Evolutionary conservation across 371 early-diverging fungal species (phyloP), one percentile per base, ranked within the genome.

Genomic region (Haplosporangium sp.): DNA sequence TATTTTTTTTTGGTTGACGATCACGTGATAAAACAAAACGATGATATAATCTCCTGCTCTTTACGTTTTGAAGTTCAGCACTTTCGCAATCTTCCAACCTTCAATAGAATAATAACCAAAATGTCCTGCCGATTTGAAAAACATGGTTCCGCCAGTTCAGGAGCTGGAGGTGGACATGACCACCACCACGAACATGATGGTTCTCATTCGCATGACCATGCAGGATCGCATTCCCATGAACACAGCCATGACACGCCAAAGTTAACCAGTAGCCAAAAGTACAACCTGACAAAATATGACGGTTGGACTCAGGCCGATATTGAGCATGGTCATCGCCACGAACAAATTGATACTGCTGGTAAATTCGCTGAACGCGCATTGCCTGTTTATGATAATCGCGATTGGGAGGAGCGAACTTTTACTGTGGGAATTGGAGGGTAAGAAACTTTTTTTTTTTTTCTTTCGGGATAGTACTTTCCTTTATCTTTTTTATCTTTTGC

Each of bases 401-500:
- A 96, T 83, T 97, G 95, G 95, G 86, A 85, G 11, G 97, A 97
- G 84, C 89, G 98, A 37, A 92, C 96, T 0, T 97, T 96, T 79
- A 97, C 98, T 48, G 92, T 97, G 39, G 97, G 97, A 63, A 96
- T 97, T 84, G 97, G 96, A 63, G 96, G 97, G 90, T 94, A 87
- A 85, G 87, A 13, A 55, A 34, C 55, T 55, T n/a, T 5, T 20
- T n/a, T 20, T 20, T 20, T n/a, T 20, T 20, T 53, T n/a, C 27
- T 20, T 53, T n/a, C 20, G 27, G 58, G 20, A 17, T 20, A 52
- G 37, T n/a, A 27, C 27, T 27, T 27, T 1, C 27, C 27, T 27
- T 27, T 27, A 27, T 27, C 27, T 27, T 27, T 27, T 27, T 27
- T 27, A 27, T 27, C 27, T 27, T 27, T 27, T 27, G 27, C 27